Base-by-base conservation (phyloP, 1,139 yeast species). In the Magnusiomyces tetraspermus region DNA sequence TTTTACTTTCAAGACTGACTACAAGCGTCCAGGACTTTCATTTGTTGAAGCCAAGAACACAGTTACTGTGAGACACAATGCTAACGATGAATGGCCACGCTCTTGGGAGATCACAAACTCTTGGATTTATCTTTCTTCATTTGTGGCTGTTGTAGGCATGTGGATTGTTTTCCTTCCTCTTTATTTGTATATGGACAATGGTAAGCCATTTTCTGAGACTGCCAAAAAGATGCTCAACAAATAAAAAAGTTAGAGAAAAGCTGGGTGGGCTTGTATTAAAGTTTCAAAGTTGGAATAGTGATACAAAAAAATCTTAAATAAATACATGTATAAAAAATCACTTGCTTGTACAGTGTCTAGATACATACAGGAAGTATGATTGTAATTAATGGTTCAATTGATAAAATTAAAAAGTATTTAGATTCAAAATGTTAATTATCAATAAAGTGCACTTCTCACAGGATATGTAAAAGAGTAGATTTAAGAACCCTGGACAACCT, bases 71-170 rank as follows among this genome's bases (percentile, higher is more conserved):
- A 82, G 98, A 68, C 97, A 94, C 69, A 78, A 87, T 65, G 97
- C 97, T 57, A 92, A 90, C 67, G 96, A 92, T 67, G 98, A 94
- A 71, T 94, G 83, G 74, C 84, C 85, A 59, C 80, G 97, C 69
- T 83, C 95, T 43, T 92, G 95, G 94, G 87, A 86, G 57, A 89
- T 94, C 66, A 76, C 95, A 49, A 89, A 90, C 70, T 79, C 97
- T 1, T 89, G 96, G 95, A 87, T 90, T 53, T 94, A 92, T 66
- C 70, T 92, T 58, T 76, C 85, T 24, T 77, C 92, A 53, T 83
- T 90, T 22, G 71, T 69, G 5, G 73, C 82, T 48, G 96, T 92
- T 65, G 80, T 85, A 40, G 62, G 72, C 44, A 84, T 84, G 1
- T 94, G 96, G 95, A 64, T 87, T 48, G 61, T 78, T 38, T 92